phyloP scores from a whole-genome alignment of 2,329 filamentous ascomycete genomes.

The Cladosporium velox region DNA sequence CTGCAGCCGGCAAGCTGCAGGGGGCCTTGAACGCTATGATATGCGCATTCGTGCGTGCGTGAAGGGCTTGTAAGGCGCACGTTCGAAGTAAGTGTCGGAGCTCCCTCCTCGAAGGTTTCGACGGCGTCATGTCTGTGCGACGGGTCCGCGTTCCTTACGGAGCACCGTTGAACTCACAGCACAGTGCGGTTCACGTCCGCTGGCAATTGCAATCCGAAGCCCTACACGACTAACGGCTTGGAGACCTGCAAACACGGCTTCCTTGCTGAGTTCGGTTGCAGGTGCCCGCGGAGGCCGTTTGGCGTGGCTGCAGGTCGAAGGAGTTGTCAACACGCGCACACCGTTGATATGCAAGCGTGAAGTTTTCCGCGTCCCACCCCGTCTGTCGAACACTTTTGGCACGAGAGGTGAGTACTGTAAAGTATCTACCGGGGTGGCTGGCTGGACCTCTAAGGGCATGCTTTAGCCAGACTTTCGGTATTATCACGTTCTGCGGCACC shows the following conservation, averaged over 20 bases:
- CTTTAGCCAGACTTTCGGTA: conserved; percentile 18
- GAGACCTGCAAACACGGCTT: neutral
- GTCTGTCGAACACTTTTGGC: neutral
- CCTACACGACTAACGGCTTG: conserved; percentile 2
- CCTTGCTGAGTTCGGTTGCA: neutral
- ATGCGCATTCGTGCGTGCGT: neutral
- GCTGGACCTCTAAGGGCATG: neutral
- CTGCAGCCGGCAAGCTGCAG: neutral
- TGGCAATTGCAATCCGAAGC: neutral
- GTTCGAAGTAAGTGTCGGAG: conserved; percentile 3
- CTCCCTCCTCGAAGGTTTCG: conserved; percentile 7
- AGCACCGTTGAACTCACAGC: neutral
- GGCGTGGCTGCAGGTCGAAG: neutral
- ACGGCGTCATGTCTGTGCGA: neutral
- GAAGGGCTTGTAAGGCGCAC: neutral
- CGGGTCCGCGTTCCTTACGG: neutral
- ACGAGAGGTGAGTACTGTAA: neutral
- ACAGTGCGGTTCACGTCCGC: neutral
- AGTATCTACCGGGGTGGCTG: neutral
- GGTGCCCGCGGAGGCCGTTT: neutral
- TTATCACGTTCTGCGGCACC: neutral
- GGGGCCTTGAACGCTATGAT: neutral
- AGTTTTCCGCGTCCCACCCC: neutral
- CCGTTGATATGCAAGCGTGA: conserved; percentile 5
- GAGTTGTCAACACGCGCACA: neutral